Percentiles rank a stretch among this genome's conserved stretches.
Evolutionary conservation across 306 rosid species (phyloP).

Genomic region (Benincasa hispida): DNA sequence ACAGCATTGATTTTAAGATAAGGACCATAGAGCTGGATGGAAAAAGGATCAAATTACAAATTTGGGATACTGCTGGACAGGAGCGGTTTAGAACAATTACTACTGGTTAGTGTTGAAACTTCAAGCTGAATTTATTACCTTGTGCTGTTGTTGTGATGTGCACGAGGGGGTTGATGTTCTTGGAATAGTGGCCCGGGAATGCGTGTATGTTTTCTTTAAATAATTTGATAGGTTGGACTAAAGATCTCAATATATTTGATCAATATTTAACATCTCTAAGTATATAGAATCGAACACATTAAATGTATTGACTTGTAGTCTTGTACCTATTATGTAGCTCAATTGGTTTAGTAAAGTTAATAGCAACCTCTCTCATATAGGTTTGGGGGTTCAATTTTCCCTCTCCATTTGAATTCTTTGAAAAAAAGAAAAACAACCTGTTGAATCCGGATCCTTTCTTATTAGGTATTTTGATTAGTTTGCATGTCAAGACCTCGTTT

Average conservation of each 20-base stretch:
- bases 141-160: background rate
- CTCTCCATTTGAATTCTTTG: background rate
- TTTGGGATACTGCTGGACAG: constrained; percentile 99
- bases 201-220: background rate
- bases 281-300: background rate
- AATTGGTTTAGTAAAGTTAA: background rate
- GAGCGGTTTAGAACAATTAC: constrained; percentile 92
- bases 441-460: background rate
- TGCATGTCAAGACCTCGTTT: background rate
- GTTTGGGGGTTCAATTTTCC: background rate
- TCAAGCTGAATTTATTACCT: background rate
- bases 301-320: background rate
- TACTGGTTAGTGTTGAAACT: constrained; percentile 49
- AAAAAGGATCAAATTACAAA: constrained; percentile 86
- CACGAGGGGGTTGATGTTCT: background rate
- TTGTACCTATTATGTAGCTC: background rate
- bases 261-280: background rate
- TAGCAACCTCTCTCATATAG: background rate
- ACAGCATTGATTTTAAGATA: constrained; percentile 93
- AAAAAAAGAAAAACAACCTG: background rate
- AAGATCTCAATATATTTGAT: background rate
- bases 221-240: background rate
- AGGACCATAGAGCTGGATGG: constrained; percentile 94
- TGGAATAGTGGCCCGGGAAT: background rate
- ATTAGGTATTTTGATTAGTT: background rate